Percentiles rank a stretch among this genome's conserved stretches.
Evolutionary conservation across 2,329 filamentous ascomycete genomes (phyloP).

Genomic region (Fusarium sp.): DNA sequence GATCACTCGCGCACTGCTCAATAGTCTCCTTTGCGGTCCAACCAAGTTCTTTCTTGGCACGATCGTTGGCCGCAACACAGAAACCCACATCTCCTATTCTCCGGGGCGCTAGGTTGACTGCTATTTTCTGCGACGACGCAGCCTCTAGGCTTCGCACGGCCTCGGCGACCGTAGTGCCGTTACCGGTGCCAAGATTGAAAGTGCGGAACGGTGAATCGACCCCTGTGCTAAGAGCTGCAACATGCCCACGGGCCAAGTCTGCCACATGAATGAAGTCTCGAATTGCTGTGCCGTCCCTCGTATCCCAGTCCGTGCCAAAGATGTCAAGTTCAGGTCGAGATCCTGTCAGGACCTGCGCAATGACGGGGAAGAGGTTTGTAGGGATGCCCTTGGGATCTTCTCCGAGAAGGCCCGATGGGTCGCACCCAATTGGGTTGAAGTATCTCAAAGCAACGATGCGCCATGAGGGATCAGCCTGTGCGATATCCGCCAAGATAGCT

Average conservation of each 20-base stretch:
- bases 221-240: constrained; percentile 65
- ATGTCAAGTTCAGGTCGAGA: constrained; percentile 65
- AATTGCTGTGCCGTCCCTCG: constrained; percentile 73
- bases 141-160: constrained; percentile 56
- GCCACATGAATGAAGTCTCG: constrained; percentile 77
- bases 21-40: constrained; percentile 5
- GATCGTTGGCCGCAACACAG: constrained; percentile 11
- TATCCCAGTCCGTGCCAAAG: constrained; percentile 74
- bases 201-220: constrained; percentile 52
- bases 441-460: constrained; percentile 73
- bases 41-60: constrained; percentile 2
- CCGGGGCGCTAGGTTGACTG: background rate
- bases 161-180: constrained; percentile 59
- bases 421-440: constrained; percentile 76
- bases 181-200: constrained; percentile 61
- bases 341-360: constrained; percentile 71
- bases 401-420: constrained; percentile 71
- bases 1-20: background rate
- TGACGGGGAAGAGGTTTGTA: constrained; percentile 74
- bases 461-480: constrained; percentile 70
- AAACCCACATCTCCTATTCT: constrained; percentile 7
- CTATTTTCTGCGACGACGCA: constrained; percentile 43
- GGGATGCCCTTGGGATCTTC: constrained; percentile 73
- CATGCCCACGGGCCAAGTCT: constrained; percentile 73
- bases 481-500: constrained; percentile 72